Evolutionary conservation across 208 protist genomes (phyloP), one percentile per base, ranked within the genome.

Genomic region (Perkinsela sp.): DNA sequence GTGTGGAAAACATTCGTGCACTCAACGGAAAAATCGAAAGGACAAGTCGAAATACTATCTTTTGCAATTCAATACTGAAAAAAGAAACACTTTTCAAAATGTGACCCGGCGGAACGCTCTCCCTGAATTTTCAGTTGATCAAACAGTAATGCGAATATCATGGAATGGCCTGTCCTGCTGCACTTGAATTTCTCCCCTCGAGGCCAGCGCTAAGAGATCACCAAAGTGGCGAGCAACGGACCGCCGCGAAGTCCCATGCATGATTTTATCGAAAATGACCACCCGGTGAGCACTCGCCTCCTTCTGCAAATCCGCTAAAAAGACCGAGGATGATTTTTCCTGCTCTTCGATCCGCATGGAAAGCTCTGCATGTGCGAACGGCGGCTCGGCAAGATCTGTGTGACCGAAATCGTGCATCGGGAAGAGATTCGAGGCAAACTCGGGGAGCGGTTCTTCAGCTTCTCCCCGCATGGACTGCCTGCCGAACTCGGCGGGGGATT

Each of bases 191-290:
- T 80, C 67, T 76, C 86, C 74, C 66, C 84, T 78, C 15, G 85
- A 89, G 1, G 83, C 85, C 0, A 91, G 70, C 6, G 78, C 73
- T 0, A 91, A 73, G 13, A 91, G 68, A 70, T 86, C 83, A 31
- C 87, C 85, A 73, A 91, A 91, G 1, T 78, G 68, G 0, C 83
- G 78, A 0, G 85, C 85, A 15, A 80, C 83, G 30, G 87, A 82
- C 6, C 80, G 80, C 1, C 81, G 77, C 40, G 72, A 76, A 66
- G 88, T 70, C 28, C 71, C 76, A 22, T 70, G 32, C 70, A 77
- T 78, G 2, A 88, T 69, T 0, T 77, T 76, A 2, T 75, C 71
- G 57, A 90, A 68, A 32, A 70, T 31, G 71, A 81, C 86, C 13
- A 67, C 68, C 22, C 67, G 32, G 16, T 74, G 76, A 2, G 78